A percentile compares a stretch with the other conserved stretches of the same genome.
Conservation (phyloP, 495 filamentous ascomycete species). For the Aspergillus affinis region DNA sequence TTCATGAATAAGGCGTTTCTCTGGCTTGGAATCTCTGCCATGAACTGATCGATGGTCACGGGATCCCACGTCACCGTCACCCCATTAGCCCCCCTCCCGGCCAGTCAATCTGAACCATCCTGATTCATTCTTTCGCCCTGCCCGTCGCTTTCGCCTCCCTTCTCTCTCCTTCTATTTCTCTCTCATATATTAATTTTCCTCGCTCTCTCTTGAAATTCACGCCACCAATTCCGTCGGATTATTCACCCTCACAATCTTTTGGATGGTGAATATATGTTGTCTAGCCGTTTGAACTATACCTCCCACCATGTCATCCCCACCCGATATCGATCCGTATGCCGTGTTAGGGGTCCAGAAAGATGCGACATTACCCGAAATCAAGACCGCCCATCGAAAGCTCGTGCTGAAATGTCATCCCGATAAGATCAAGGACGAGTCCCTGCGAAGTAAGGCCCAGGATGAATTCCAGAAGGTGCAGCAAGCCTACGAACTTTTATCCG, state of each 20-base stretch:
- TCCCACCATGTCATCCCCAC: conserved; percentile 55
- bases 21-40: conserved; percentile 6
- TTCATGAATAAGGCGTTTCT: neutral
- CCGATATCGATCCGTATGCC: conserved; percentile 81
- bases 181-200: neutral
- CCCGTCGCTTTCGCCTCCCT: neutral
- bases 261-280: conserved; percentile 16
- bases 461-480: conserved; percentile 93
- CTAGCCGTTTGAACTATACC: conserved; percentile 9
- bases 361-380: conserved; percentile 71
- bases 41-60: conserved; percentile 11
- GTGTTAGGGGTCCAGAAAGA: conserved; percentile 74
- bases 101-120: conserved; percentile 3
- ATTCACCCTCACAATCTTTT: neutral
- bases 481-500: conserved; percentile 87
- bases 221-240: neutral
- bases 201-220: neutral
- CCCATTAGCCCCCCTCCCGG: neutral
- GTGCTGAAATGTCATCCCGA: conserved; percentile 94
- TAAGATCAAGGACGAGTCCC: conserved; percentile 78
- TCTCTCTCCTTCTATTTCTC: neutral
- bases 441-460: conserved; percentile 66
- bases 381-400: conserved; percentile 83
- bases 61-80: conserved; percentile 11
- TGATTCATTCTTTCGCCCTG: neutral